Conservation (phyloP, 2,329 filamentous ascomycete species). For the Diaporthe ilicicola region DNA sequence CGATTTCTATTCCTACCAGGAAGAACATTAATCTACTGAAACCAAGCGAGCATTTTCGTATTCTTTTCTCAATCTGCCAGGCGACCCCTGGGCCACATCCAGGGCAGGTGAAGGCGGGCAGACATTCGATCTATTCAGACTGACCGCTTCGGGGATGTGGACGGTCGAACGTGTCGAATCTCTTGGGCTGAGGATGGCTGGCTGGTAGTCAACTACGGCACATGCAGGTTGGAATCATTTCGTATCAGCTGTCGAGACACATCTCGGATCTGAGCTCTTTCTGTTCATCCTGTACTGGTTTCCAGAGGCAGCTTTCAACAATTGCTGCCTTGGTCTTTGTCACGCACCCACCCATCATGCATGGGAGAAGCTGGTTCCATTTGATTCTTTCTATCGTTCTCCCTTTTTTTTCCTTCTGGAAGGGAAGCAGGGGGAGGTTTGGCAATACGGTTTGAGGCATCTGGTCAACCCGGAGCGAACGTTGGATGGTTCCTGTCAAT, state of each 20-base stretch:
- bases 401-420: no score
- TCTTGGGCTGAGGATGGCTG: background rate
- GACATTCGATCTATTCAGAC: background rate
- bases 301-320: background rate
- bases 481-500: background rate
- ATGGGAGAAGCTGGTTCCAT: background rate
- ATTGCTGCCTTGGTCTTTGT: background rate
- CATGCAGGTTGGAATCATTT: background rate
- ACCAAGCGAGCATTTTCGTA: conserved; percentile 6
- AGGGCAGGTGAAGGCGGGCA: background rate
- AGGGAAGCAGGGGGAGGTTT: background rate
- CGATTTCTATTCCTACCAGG: conserved; percentile 16
- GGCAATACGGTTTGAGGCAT: background rate
- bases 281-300: no score
- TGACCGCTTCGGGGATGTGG: background rate
- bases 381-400: no score
- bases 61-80: background rate
- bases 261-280: background rate
- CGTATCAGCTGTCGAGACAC: background rate
- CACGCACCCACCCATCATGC: background rate
- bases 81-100: background rate
- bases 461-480: background rate
- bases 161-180: background rate
- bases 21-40: conserved; percentile 10
- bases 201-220: no score